phyloP scores from a whole-genome alignment of 2,329 filamentous ascomycete species.

The Drechslerella coelobrocha region DNA sequence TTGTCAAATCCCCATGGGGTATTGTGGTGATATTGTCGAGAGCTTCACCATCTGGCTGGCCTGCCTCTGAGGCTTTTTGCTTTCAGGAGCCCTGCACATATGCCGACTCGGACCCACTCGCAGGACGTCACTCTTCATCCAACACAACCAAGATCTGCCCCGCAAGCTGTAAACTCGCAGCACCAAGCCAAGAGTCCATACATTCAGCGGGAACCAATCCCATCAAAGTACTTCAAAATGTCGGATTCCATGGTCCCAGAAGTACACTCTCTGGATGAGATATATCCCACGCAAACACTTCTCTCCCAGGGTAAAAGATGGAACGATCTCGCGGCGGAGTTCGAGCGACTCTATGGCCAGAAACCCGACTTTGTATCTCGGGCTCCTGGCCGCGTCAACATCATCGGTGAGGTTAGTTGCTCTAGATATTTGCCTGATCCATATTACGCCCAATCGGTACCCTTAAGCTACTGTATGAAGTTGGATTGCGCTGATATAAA shows the following conservation, averaged over 20 bases:
- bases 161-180: no score
- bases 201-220: no score
- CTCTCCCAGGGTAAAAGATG: constrained; percentile 74
- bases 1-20: no score
- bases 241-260: constrained; percentile 67
- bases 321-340: constrained; percentile 73
- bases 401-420: constrained; percentile 76
- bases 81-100: no score
- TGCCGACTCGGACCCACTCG: no score
- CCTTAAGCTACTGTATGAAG: no score
- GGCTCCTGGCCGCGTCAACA: constrained; percentile 93
- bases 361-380: constrained; percentile 81
- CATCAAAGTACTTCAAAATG: constrained; percentile 8
- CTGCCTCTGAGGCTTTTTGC: no score
- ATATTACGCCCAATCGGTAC: not conserved
- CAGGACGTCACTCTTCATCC: no score
- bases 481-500: not conserved
- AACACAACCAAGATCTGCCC: no score
- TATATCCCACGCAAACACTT: constrained; percentile 79
- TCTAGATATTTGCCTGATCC: not conserved
- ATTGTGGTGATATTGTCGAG: no score
- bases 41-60: no score
- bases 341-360: constrained; percentile 73
- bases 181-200: no score
- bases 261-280: constrained; percentile 75